Evolutionary conservation across 805 yeast species (phyloP).

Genomic region (Yarrowia sp.): DNA sequence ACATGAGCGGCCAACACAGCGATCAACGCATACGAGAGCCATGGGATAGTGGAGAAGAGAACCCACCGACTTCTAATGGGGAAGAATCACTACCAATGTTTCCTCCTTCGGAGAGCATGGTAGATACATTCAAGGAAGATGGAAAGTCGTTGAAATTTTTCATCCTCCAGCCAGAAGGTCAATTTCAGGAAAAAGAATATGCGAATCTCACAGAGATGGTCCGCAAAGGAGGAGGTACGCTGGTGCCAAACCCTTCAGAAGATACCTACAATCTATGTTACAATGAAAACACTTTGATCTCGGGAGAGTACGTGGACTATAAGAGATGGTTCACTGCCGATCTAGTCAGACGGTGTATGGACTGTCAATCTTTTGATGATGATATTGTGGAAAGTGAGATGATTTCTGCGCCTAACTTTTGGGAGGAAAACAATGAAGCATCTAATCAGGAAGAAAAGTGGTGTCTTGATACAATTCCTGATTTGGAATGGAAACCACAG

Average conservation of each 20-base stretch:
- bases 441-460: not conserved
- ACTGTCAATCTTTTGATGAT: not conserved
- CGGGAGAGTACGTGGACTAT: not conserved
- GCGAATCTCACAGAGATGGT: not conserved
- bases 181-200: not conserved
- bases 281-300: not conserved
- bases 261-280: not conserved
- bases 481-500: not conserved
- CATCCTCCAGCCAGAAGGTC: not conserved
- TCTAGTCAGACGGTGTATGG: slow-evolving; percentile 7
- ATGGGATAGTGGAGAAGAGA: too few relatives aligned
- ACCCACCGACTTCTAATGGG: too few relatives aligned
- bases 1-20: too few relatives aligned
- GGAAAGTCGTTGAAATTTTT: not conserved
- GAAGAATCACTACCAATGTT: slow-evolving; percentile 5
- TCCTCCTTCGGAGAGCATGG: not conserved
- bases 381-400: slow-evolving; percentile 2
- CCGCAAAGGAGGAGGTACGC: not conserved
- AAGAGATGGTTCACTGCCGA: slow-evolving; percentile 5
- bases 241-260: not conserved
- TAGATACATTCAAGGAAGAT: not conserved
- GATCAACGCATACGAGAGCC: too few relatives aligned
- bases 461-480: not conserved
- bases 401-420: not conserved
- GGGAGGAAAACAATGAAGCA: too few relatives aligned